These are phyloP conservation scores for Chiua virens DNA, from an alignment of 768 basidiomycete genomes.

Conservation along the genomic window DNA sequence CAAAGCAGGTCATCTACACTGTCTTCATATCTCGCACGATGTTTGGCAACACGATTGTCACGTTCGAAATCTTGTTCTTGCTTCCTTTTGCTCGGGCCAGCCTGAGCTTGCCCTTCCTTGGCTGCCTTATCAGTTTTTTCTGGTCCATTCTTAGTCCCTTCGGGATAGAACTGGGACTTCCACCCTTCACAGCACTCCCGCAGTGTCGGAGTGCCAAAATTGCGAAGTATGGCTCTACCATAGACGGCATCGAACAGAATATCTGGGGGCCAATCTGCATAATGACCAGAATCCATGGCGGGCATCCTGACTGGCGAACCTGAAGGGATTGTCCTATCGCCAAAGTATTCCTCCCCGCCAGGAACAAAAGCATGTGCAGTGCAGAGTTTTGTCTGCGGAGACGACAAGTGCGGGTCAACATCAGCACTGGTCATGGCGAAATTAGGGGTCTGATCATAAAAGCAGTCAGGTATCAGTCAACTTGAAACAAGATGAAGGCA, in stretches of 20 bases:
- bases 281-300: too few species aligned
- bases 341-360: background rate
- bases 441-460: constrained; percentile 1
- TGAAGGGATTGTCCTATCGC: background rate
- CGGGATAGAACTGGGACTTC: background rate
- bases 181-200: background rate
- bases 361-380: background rate
- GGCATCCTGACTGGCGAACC: background rate
- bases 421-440: constrained; percentile 4
- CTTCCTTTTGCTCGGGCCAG: too few species aligned
- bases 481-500: background rate
- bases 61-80: too few species aligned
- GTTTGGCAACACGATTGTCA: too few species aligned
- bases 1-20: too few species aligned
- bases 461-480: background rate
- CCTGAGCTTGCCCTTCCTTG: too few species aligned
- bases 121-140: too few species aligned
- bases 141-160: background rate
- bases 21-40: too few species aligned
- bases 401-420: background rate
- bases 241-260: constrained; percentile 8
- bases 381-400: background rate
- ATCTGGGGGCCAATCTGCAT: background rate
- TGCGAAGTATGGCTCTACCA: background rate
- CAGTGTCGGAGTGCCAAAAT: background rate